Base-by-base conservation (phyloP, 1,284 basidiomycete species). In the Vanrija pseudolonga region DNA sequence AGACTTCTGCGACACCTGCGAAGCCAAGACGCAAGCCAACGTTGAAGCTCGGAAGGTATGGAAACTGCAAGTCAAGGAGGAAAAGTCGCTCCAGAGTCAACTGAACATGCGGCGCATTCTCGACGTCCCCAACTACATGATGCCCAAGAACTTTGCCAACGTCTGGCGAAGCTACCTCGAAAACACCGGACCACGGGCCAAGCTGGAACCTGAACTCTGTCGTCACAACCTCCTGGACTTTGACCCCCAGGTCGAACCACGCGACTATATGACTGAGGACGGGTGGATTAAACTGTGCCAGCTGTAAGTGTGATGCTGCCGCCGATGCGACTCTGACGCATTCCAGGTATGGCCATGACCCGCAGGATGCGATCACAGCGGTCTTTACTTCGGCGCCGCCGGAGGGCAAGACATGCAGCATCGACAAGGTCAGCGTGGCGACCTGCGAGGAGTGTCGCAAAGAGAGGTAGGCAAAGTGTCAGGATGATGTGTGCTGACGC, bases 191-290 rank as follows among this genome's bases (percentile, higher is more conserved):
- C 32, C 32, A 6, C 42, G 50, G 8, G 69, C 68, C 0, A 39
- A 40, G 2, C 45, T 61, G 15, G 43, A 63, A 0, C 24, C 0
- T 7, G 63, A 61, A 4, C 23, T 64, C 6, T 75, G 73, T 32
- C 49, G 55, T n/a, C 73, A 76, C 56, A 67, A 65, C 0, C n/a
- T 56, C 26, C 45, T 73, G 38, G 63, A 66, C 50, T 62, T 66
- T 32, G 71, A 76, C 57, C 68, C 66, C 15, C 54, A 56, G 47
- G 56, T 63, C 47, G 63, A 63, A 24, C 23, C 45, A 5, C 24
- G 50, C 2, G 37, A 51, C 45, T 63, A 61, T 19, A 14, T 72
- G 4, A 44, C 48, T 3, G 47, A 56, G 23, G 36, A 15, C 2
- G 68, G 67, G 0, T 76, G 70, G 69, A 17, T 49, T 1, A 32